Conservation (phyloP, 164 flowering plant genomes). For the Hamamelis virginiana region DNA sequence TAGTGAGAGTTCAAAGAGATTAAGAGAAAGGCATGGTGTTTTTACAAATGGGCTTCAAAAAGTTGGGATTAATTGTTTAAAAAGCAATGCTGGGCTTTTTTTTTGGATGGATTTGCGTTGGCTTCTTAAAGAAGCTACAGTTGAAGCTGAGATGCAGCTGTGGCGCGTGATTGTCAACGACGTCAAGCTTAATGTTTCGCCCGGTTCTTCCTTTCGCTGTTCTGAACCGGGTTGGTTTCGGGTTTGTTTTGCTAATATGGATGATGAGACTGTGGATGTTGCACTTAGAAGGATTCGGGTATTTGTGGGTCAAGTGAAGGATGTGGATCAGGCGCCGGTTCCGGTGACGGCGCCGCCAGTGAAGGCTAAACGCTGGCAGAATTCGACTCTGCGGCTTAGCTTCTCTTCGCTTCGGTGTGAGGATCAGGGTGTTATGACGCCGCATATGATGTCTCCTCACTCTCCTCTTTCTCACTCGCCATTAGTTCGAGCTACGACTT, state of each 20-base stretch:
- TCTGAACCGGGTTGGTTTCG: slow-evolving; percentile 61
- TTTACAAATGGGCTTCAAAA: slow-evolving; percentile 30
- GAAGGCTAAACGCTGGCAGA: slow-evolving; percentile 6
- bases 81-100: slow-evolving; percentile 47
- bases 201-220: slow-evolving; percentile 53
- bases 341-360: background rate
- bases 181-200: slow-evolving; percentile 60
- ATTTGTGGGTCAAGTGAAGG: slow-evolving; percentile 20
- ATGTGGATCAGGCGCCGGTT: background rate
- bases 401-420: slow-evolving; percentile 26
- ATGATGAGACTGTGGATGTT: slow-evolving; percentile 38
- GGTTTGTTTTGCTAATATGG: slow-evolving; percentile 62
- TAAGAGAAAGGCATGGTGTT: slow-evolving; percentile 20
- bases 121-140: slow-evolving; percentile 31
- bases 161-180: slow-evolving; percentile 47
- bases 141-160: slow-evolving; percentile 37
- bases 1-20: slow-evolving; percentile 26
- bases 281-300: slow-evolving; percentile 38
- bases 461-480: slow-evolving; percentile 34
- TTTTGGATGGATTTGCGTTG: slow-evolving; percentile 48
- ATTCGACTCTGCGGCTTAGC: slow-evolving; percentile 31
- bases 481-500: too few species aligned
- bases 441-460: slow-evolving; percentile 34
- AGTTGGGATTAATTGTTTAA: slow-evolving; percentile 28
- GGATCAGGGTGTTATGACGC: slow-evolving; percentile 18